These are phyloP conservation scores for Lycium barbarum DNA, from an alignment of 257 asterid genomes.

Conservation along the genomic window DNA sequence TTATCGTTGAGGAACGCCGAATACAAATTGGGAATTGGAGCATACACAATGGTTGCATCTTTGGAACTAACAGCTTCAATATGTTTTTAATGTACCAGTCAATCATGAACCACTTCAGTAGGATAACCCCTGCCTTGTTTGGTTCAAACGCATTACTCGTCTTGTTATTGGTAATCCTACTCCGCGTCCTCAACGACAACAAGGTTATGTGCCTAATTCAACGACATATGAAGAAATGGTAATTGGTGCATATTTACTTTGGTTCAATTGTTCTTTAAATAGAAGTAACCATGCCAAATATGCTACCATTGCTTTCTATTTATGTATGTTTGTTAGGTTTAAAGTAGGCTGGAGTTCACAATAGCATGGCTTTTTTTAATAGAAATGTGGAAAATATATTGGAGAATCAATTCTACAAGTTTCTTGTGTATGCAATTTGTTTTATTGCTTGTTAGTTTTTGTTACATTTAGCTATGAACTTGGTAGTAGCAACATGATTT, in stretches of 20 bases:
- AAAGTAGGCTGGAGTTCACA: neutral
- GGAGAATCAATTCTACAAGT: neutral
- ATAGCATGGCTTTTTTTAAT: neutral
- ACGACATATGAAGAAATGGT: neutral
- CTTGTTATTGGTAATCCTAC: neutral
- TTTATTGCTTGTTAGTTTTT: conserved; percentile 7
- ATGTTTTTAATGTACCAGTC: neutral
- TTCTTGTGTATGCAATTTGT: neutral
- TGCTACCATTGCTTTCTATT: neutral
- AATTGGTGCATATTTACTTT: too few relatives aligned
- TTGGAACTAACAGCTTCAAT: too few relatives aligned
- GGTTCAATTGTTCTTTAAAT: too few relatives aligned
- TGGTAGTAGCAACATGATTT: neutral
- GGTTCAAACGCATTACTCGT: neutral
- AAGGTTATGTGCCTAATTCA: neutral
- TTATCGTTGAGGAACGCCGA: too few relatives aligned
- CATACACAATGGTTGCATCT: too few relatives aligned
- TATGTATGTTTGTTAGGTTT: neutral
- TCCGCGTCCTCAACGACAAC: too few relatives aligned
- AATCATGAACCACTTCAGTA: neutral
- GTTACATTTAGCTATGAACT: neutral
- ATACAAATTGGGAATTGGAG: too few relatives aligned
- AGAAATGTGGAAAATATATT: neutral
- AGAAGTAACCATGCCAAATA: neutral
- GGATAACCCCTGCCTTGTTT: neutral